Conservation (phyloP, 306 rosid genomes). For the Malus orientalis region DNA sequence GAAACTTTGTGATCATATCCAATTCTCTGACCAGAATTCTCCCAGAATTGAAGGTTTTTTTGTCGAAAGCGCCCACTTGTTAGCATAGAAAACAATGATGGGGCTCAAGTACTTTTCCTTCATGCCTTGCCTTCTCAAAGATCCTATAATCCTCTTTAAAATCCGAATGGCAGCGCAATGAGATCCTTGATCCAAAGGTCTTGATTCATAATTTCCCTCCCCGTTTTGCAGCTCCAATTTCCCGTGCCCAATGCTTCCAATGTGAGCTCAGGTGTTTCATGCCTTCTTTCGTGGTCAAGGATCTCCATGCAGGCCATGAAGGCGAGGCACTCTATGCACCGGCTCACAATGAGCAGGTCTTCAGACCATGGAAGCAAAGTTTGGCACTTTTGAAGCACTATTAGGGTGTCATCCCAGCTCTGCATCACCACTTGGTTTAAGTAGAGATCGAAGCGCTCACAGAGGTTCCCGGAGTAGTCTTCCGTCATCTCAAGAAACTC, state of each 20-base stretch:
- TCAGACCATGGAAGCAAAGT: slow-evolving; percentile 77
- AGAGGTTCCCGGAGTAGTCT: slow-evolving; percentile 60
- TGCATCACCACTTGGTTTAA: slow-evolving; percentile 77
- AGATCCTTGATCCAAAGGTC: slow-evolving; percentile 88
- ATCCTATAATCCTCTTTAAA: slow-evolving; percentile 66
- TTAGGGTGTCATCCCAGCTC: slow-evolving; percentile 85
- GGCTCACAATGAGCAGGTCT: slow-evolving; percentile 62
- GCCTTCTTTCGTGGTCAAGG: slow-evolving; percentile 65
- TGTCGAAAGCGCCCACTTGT: slow-evolving; percentile 61
- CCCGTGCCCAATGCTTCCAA: slow-evolving; percentile 47
- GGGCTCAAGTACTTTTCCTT: slow-evolving; percentile 71
- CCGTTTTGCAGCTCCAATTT: slow-evolving; percentile 51
- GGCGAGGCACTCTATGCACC: slow-evolving; percentile 83
- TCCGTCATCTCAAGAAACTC: slow-evolving; percentile 85
- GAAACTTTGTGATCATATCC: slow-evolving; percentile 32
- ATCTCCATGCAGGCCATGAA: slow-evolving; percentile 99
- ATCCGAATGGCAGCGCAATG: slow-evolving; percentile 61
- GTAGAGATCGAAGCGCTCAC: slow-evolving; percentile 68
- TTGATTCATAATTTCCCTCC: slow-evolving; percentile 41
- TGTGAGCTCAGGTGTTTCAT: slow-evolving; percentile 58
- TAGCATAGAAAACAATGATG: slow-evolving; percentile 66
- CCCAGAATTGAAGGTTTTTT: slow-evolving; percentile 43
- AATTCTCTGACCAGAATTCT: slow-evolving; percentile 29
- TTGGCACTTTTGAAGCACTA: slow-evolving; percentile 73
- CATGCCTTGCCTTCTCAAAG: slow-evolving; percentile 90